Base-by-base conservation (phyloP, 2,329 filamentous ascomycete species). In the Pseudogymnoascus sp. region DNA sequence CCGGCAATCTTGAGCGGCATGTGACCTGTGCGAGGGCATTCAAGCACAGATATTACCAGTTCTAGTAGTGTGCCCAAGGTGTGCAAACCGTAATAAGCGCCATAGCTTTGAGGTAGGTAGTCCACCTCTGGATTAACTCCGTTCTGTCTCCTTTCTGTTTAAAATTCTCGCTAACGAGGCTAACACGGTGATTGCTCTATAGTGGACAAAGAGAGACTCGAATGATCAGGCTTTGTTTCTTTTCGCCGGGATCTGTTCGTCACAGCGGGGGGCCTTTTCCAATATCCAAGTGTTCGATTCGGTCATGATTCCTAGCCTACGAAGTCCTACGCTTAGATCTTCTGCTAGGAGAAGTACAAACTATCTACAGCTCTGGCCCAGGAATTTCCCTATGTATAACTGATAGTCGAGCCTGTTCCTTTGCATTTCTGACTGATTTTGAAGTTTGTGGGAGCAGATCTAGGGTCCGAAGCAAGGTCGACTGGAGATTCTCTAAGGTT, bases 391-490 rank as follows among this genome's bases (percentile, higher is more conserved):
- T 40, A 40, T 18, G 16, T 40, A 40, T 28, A 59, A 59, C n/a
- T 36, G 61, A 59, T 49, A 28, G n/a, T 16, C 14, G 46, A 18
- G 40, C 42, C 16, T 43, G 38, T 16, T 23, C 56, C 12, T 28
- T 31, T 23, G 56, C 62, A 28, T 53, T 21, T 61, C 66, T 66
- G 3, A 73, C 72, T 9, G 71, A 72, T 59, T 71, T 72, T 12
- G 72, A 73, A 8, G 65, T 69, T 63, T 72, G 71, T 5, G 72
- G 72, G 12, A 73, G 68, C 28, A 71, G 62, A 43, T 67, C 68
- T 16, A 74, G 64, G 1, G 68, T 67, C 25, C 68, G 66, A 18
- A 70, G 62, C 46, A 73, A 63, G 31, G 69, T 68, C 2, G 66
- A 65, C 49, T 68, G 68, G 23, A 73, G 62, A 49, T 69, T 62